Conservation (phyloP, 2,329 filamentous ascomycete genomes). For the Nemania serpens region DNA sequence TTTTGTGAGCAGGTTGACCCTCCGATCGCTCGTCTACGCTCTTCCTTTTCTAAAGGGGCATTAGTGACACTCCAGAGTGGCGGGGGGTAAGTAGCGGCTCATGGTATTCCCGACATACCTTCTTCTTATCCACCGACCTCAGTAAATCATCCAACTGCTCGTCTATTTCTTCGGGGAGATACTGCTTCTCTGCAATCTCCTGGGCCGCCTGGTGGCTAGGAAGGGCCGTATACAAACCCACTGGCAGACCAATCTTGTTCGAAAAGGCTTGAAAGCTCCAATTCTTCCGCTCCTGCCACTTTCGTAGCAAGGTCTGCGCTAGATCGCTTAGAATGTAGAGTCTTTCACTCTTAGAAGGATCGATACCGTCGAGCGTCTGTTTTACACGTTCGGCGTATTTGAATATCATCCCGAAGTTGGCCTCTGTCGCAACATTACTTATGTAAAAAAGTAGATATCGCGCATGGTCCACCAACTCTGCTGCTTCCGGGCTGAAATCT, state of each 20-base stretch:
- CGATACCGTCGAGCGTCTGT: conserved; percentile 81
- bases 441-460: conserved; percentile 92
- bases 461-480: conserved; percentile 79
- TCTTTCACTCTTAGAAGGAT: conserved; percentile 68
- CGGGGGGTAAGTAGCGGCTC: not conserved
- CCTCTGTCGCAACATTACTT: conserved; percentile 77
- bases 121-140: conserved; percentile 72
- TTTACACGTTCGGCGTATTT: conserved; percentile 93
- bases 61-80: conserved; percentile 35
- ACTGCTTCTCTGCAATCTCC: conserved; percentile 84
- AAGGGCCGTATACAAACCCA: conserved; percentile 76
- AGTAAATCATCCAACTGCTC: conserved; percentile 74
- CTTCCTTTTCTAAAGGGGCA: conserved; percentile 58
- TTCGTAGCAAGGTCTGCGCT: conserved; percentile 77
- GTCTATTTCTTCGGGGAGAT: conserved; percentile 76
- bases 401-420: conserved; percentile 86
- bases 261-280: conserved; percentile 87
- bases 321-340: conserved; percentile 90
- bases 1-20: conserved; percentile 51
- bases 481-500: conserved; percentile 72
- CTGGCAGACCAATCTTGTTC: conserved; percentile 78
- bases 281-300: conserved; percentile 82
- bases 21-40: conserved; percentile 55
- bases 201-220: conserved; percentile 79
- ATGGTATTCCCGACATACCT: conserved; percentile 49